Evolutionary conservation across 2,329 filamentous ascomycete species (phyloP).

Genomic region (Penicillium expansum): DNA sequence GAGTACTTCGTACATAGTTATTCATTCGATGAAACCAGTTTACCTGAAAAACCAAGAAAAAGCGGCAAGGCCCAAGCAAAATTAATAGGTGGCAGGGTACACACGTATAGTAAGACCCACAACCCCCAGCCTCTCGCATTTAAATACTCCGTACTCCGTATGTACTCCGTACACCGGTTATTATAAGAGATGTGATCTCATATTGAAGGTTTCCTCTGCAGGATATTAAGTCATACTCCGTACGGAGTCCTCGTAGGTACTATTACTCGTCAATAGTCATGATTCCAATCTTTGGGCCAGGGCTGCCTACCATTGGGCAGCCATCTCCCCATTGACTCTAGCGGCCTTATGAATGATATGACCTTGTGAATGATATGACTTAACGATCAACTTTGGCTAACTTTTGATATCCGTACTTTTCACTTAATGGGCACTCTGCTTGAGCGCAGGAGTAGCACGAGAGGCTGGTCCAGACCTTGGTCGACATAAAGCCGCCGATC

Average conservation of each 20-base stretch:
- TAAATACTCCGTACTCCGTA: not conserved
- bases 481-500: not conserved
- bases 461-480: not conserved
- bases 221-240: not conserved
- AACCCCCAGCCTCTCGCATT: constrained; percentile 3
- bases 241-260: not conserved
- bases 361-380: not conserved
- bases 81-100: constrained; percentile 2
- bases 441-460: not conserved
- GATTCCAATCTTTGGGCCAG: not conserved
- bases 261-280: not conserved
- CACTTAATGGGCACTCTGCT: not conserved
- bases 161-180: not conserved
- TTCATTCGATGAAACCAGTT: not conserved
- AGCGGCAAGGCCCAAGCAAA: constrained; percentile 5
- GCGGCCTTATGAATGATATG: not conserved
- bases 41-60: not conserved
- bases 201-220: not conserved
- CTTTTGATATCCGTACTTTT: not conserved
- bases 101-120: not conserved
- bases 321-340: not conserved
- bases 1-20: not conserved
- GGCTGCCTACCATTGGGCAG: not conserved
- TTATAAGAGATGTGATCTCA: constrained; percentile 5
- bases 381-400: not conserved